Evolutionary conservation across 768 basidiomycete genomes (phyloP).

Genomic region (Termitomyces heimii): DNA sequence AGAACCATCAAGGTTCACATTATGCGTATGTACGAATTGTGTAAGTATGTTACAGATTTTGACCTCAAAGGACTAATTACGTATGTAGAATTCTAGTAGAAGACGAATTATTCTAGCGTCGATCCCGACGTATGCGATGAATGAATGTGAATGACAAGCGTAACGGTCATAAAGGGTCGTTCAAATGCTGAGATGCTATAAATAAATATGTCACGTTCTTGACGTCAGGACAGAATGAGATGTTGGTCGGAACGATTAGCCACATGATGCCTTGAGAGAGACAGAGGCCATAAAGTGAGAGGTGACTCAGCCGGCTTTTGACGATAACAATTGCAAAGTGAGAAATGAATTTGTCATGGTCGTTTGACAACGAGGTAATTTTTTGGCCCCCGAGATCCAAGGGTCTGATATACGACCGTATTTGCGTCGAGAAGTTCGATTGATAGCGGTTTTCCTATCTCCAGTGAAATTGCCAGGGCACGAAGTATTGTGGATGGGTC

Average conservation of each 20-base stretch:
- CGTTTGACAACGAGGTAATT: constrained; percentile 8
- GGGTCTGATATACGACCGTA: constrained; percentile 4
- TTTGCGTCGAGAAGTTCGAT: constrained; percentile 19
- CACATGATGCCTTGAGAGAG: neutral
- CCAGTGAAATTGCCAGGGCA: constrained; percentile 34
- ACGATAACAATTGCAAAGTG: neutral
- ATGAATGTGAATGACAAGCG: neutral
- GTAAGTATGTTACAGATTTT: neutral
- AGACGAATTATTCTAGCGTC: constrained; percentile 1
- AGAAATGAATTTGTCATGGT: neutral
- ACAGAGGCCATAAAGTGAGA: neutral
- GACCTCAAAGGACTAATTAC: neutral
- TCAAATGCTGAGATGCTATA: neutral
- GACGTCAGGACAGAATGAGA: neutral
- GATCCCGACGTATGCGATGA: neutral
- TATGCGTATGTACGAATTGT: neutral
- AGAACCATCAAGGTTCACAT: constrained; percentile 1
- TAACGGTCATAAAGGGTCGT: neutral
- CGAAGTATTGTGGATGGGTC: constrained; percentile 28
- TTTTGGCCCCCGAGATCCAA: constrained; percentile 1
- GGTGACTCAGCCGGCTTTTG: neutral
- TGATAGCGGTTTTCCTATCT: constrained; percentile 28
- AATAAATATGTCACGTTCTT: neutral
- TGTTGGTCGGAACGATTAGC: neutral
- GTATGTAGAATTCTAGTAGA: neutral